Base-by-base conservation (phyloP, 2,329 filamentous ascomycete genomes). In the Fusarium heterosporum region DNA sequence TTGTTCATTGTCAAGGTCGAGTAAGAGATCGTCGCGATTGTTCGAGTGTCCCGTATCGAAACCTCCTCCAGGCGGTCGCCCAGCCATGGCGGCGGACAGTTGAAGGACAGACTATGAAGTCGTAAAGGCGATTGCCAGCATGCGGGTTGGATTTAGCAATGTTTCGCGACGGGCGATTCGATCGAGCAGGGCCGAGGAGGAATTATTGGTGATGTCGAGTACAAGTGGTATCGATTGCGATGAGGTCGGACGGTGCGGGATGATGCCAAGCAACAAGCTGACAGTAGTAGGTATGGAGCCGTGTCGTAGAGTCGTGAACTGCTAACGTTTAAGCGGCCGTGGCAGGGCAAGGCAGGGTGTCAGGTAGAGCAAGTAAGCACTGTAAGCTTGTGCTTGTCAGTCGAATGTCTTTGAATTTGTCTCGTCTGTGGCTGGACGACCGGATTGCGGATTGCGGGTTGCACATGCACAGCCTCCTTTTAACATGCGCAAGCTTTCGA, bases 1-100 rank as follows among this genome's bases (percentile, higher is more conserved):
- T 70, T 89, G 87, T 58, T 90, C 85, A 74, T 90, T 88, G 73
- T 92, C 89, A 68, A 93, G 83, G 77, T 93, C 91, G 76, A 94
- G 88, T 58, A 94, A 84, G 63, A 93, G 85, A 75, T 90, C 85
- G 75, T 87, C 80, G 72, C 77, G 79, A 72, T 80, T 79, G 71
- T 75, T 77, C 66, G 82, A 81, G 71, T 83, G 78, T 72, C 79
- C 83, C 76, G 82, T 83, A 66, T 81, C 81, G 75, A 82, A 82
- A 75, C 76, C 77, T 75, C 79, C 77, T 75, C 79, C 78, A 64
- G 78, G 74, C 68, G 82, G 83, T 81, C 83, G 81, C 78, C 86
- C 87, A 80, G 87, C 84, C 88, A 90, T 90, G 80, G 81, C 82
- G 81, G 79, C 77, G 77, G 78, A 77, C 76, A 75, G 78, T 78